Evolutionary conservation across 805 yeast species (phyloP), one percentile per base, ranked within the genome.

Genomic region (Saccharomycopsis sp.): DNA sequence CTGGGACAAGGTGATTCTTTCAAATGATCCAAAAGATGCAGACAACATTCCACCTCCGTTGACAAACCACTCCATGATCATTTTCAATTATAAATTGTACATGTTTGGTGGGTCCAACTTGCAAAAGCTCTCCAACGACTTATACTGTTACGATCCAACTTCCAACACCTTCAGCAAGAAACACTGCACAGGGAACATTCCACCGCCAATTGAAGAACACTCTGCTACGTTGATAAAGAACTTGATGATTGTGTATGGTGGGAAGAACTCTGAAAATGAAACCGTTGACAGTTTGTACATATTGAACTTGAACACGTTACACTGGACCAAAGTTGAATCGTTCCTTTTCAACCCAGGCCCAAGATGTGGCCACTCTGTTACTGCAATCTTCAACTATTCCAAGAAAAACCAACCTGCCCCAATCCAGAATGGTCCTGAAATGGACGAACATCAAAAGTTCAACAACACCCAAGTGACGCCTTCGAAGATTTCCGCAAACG

Each of bases 61-160:
- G 49, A 77, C 96, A 1, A 87, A 88, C 59, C 98, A 92, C 62
- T 71, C 95, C 3, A 85, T 88, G 83, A 75, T 78, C 17, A 73
- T 89, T 2, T 80, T 71, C 62, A 79, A 82, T 50, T 77, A 80
- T 57, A 79, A 79, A 55, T 65, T 92, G 42, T 89, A 80, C 68
- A 65, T 92, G 8, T 92, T 82, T 63, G 99, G 99, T 46, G 99
- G 99, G 43, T 82, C 86, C 43, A 86, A 85, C 52, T 75, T 80
- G 20, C 75, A 70, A 46, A 69, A 71, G 38, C 72, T 88, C 47
- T 75, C 73, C 38, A 78, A 81, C 53, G 89, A 84, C 51, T 64
- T 89, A 26, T 86, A 89, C 77, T 66, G 78, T 52, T 92, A 72
- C 60, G 89, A 89, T 56, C 85, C 94, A 0, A 50, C 61, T 6